These are phyloP conservation scores for Nigrospora osmanthi DNA, from an alignment of 2,329 filamentous ascomycete genomes.

Conservation along the genomic window DNA sequence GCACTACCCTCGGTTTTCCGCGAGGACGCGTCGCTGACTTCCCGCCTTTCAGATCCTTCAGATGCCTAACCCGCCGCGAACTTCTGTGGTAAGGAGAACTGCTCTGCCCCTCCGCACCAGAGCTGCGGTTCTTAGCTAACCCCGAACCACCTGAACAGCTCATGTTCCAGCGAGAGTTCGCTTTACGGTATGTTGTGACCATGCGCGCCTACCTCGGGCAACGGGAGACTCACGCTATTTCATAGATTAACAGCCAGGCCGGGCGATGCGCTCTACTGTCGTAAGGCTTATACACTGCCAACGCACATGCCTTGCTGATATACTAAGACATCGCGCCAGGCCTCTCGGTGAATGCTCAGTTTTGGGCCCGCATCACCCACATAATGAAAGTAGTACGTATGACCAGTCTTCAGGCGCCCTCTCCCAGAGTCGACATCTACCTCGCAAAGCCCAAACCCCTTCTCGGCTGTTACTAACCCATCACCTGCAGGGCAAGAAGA, in stretches of 20 bases:
- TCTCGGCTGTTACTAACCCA: too few species aligned
- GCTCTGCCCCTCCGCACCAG: conserved; percentile 30
- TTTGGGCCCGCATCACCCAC: conserved; percentile 66
- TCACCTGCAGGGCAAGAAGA: conserved; percentile 24
- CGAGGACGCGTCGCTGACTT: neutral
- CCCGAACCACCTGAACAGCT: conserved; percentile 48
- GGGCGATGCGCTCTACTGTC: conserved; percentile 80
- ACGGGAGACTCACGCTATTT: too few species aligned
- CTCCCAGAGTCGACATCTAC: too few species aligned
- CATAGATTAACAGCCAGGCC: conserved; percentile 67
- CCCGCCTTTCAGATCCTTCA: neutral
- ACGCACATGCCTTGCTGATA: too few species aligned
- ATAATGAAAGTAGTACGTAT: conserved; percentile 72
- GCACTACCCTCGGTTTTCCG: conserved; percentile 35
- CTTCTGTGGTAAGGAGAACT: conserved; percentile 34
- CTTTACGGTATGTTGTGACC: conserved; percentile 36
- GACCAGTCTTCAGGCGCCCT: too few species aligned
- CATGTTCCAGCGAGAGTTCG: conserved; percentile 96
- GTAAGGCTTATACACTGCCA: conserved; percentile 21
- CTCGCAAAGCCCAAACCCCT: too few species aligned
- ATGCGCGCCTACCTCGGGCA: too few species aligned
- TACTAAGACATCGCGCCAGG: too few species aligned
- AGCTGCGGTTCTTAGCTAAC: too few species aligned
- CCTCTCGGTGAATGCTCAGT: conserved; percentile 88
- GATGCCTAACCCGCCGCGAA: conserved; percentile 65